Base-by-base conservation (phyloP, 2,329 filamentous ascomycete genomes). In the Penicillium italicum region DNA sequence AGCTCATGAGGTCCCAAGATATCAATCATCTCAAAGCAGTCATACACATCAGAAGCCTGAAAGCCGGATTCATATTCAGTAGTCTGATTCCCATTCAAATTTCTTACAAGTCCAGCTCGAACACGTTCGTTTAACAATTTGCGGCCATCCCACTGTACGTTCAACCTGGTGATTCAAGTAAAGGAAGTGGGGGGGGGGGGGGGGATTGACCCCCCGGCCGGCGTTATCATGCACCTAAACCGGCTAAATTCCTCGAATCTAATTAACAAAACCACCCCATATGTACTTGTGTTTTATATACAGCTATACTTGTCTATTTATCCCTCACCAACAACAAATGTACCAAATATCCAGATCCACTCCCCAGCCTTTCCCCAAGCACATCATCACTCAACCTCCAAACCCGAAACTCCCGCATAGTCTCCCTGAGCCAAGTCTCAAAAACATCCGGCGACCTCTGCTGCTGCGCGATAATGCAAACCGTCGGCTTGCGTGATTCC, bases 391-490 rank as follows among this genome's bases (percentile, higher is more conserved):
- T 84, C 6, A 96, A 73, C 55, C 89, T 82, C 90, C 91, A 97
- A 8, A 88, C 85, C 11, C 79, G 78, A 66, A 97, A 97, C 9
- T 72, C 69, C 31, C 70, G 70, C 57, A 83, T 74, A 61, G 96
- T 92, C 50, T 83, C 82, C 58, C 77, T 78, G 46, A 96, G 75
- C 90, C 92, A 97, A 14, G 80, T 76, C 65, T 93, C 87, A 64
- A 97, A 94, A 6, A 97, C 90, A 33, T 92, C 88, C 2, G 89
- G 84, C 28, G 90, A 87, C 30, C 94, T 85, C 46, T 97, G 82
- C 73, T 97, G 93, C 77, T 97, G 93, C 24, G 90, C 93, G 48
- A 97, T 81, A 6, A 97, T 74, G 68, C 89, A 92, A 0, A 96
- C 62, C 5, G 89, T 88, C 3, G 88, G 44, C 11, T 61, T 54